phyloP scores from a whole-genome alignment of 148 eudicot genomes.

The Diospyros kaki region DNA sequence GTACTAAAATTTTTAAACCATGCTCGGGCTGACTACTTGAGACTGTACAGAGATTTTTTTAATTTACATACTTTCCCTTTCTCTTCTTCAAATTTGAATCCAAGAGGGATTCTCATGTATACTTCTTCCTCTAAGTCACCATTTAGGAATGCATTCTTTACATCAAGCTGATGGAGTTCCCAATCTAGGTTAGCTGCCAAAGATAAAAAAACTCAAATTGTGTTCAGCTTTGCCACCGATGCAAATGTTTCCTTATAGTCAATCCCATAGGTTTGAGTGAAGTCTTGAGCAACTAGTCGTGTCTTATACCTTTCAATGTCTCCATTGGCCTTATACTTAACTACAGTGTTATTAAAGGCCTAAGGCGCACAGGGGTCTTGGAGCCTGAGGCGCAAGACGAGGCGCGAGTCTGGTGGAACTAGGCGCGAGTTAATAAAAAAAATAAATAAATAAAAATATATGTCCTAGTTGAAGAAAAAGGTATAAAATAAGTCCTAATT shows the following conservation, averaged over 20 bases:
- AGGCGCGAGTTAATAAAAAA: no score
- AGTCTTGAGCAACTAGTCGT: constrained; percentile 1
- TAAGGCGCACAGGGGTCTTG: no score
- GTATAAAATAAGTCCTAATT: no score
- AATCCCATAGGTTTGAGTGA: not conserved
- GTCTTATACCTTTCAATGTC: constrained; percentile 1
- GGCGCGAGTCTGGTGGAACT: no score
- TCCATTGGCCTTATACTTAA: constrained; percentile 5
- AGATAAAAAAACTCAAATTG: not conserved
- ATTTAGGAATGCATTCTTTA: constrained; percentile 8
- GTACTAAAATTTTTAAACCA: not conserved
- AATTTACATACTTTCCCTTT: not conserved
- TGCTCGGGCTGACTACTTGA: constrained; percentile 4
- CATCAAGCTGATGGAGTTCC: not conserved
- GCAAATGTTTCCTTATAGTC: constrained; percentile 5
- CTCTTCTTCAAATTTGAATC: not conserved
- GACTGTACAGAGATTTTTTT: not conserved
- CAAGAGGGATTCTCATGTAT: constrained; percentile 4
- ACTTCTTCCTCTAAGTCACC: constrained; percentile 13
- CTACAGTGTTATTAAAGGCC: no score
- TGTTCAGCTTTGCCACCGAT: not conserved
- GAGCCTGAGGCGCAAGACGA: no score
- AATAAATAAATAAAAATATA: no score
- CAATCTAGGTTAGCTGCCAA: not conserved
- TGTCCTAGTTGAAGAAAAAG: no score